Conservation (phyloP, 495 filamentous ascomycete genomes). For the Elaphomyces granulatus region DNA sequence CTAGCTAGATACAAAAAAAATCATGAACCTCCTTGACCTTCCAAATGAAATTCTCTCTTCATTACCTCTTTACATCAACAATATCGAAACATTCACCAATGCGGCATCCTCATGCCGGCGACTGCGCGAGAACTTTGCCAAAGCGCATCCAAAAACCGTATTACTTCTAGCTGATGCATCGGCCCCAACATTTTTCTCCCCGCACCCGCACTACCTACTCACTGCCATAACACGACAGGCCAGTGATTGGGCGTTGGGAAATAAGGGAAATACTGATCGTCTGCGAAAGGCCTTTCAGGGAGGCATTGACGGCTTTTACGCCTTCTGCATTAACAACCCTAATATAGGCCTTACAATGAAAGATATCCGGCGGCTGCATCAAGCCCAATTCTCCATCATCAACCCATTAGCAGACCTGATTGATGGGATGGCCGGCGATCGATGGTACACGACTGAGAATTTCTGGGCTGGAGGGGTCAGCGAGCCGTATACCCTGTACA, state of each 20-base stretch:
- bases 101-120: too few relatives aligned
- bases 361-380: constrained; percentile 20
- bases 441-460: constrained; percentile 16
- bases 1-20: too few relatives aligned
- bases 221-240: constrained; percentile 18
- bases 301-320: constrained; percentile 19
- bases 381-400: constrained; percentile 17
- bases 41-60: too few relatives aligned
- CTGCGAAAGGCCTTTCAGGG: constrained; percentile 12
- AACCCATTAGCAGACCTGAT: constrained; percentile 22
- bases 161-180: constrained; percentile 19
- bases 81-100: too few relatives aligned
- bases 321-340: constrained; percentile 16
- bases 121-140: too few relatives aligned
- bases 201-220: constrained; percentile 22
- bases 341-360: constrained; percentile 16
- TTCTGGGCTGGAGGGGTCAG: constrained; percentile 24
- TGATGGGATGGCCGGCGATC: constrained; percentile 18
- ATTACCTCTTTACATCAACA: too few relatives aligned
- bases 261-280: too few relatives aligned
- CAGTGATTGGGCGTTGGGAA: constrained; percentile 23
- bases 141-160: too few relatives aligned
- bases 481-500: constrained; percentile 19
- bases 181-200: constrained; percentile 22
- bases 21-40: too few relatives aligned